Evolutionary conservation across 2,329 filamentous ascomycete species (phyloP).

Genomic region (Apiospora pterosperma): DNA sequence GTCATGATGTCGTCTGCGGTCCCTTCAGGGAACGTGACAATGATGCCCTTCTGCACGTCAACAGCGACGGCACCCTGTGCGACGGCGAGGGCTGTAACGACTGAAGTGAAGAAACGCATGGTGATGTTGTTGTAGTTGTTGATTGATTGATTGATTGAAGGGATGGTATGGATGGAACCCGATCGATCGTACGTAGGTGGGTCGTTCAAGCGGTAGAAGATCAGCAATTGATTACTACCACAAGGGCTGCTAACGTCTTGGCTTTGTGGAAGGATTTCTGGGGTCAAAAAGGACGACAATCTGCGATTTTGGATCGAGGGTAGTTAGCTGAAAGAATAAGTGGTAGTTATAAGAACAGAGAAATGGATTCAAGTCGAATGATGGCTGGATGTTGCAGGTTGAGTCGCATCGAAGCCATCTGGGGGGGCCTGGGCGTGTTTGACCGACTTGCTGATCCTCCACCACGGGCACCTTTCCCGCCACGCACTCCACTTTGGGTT

Average conservation of each 20-base stretch:
- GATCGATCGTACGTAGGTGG: background rate
- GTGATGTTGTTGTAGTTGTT: slow-evolving; percentile 5
- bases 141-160: background rate
- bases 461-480: too few relatives aligned
- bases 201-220: background rate
- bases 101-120: slow-evolving; percentile 58
- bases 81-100: slow-evolving; percentile 55
- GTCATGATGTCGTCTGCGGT: slow-evolving; percentile 66
- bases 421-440: background rate
- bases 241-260: background rate
- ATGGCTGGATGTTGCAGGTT: background rate
- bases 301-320: background rate
- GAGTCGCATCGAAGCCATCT: background rate
- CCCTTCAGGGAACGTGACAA: slow-evolving; percentile 72
- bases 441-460: background rate
- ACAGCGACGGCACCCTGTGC: slow-evolving; percentile 58
- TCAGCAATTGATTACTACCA: background rate
- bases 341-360: background rate
- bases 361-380: background rate
- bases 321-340: background rate
- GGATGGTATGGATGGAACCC: background rate
- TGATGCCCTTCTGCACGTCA: slow-evolving; percentile 67
- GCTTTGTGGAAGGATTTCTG: background rate
- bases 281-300: background rate
- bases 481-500: background rate